Evolutionary conservation across 371 early-diverging fungal genomes (phyloP), one percentile per base, ranked within the genome.

Genomic region (Apophysomyces ossiformis): DNA sequence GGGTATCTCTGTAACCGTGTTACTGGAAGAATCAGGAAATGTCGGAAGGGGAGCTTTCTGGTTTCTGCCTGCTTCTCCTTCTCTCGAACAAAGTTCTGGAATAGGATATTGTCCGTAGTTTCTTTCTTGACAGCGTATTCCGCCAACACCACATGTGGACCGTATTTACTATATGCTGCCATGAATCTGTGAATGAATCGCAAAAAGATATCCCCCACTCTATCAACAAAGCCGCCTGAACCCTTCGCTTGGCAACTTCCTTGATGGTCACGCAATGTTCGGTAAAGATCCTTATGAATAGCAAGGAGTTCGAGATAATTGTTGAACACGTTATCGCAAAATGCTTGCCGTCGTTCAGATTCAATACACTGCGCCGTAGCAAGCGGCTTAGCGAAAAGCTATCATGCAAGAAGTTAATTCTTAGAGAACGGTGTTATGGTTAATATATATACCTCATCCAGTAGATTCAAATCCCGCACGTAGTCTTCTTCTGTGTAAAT

Each of bases 401-500:
- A 64, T 26, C 2, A 26, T 26, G 2, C 32, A 26, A 9, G 11
- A 44, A 37, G 13, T 12, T 21, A 38, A 36, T 58, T 35, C 16
- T 44, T 39, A 39, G 44, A 13, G 18, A 1, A 60, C n/a, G 21
- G 5, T 5, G 8, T 50, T 21, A 8, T 9, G 32, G 32, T 26
- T 6, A 43, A 43, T 61, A 7, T 46, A 46, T 61, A 26, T 59
- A 76, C 78, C 67, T 75, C 77, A 45, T 76, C 75, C n/a, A 84
- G 46, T 4, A 84, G 46, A 15, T 63, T 64, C 16, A 85, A 56
- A 70, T 97, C 97, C 39, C 87, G 85, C 37, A 96, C 93, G 77
- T 91, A 97, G 70, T 95, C 94, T 68, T 89, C 89, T 73, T 96
- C 96, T 2, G 93, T 94, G 46, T 92, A 87, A 37, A 97, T 91